These are phyloP conservation scores for Leishmania turanica DNA, from an alignment of 208 protist genomes.

Conservation along the genomic window DNA sequence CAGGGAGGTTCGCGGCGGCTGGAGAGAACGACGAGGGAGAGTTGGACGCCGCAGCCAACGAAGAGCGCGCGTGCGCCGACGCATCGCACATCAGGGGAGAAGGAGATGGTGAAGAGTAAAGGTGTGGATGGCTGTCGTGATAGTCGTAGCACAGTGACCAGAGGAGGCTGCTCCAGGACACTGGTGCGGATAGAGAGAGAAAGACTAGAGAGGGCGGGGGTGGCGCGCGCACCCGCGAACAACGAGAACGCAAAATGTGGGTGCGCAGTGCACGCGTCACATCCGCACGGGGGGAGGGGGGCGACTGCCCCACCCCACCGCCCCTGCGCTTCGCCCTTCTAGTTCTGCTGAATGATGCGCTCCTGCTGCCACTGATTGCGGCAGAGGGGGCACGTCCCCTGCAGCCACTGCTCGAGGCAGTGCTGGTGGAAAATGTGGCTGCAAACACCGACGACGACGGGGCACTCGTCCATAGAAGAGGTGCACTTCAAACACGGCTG, in stretches of 20 bases:
- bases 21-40: not conserved
- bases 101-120: not conserved
- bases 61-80: not conserved
- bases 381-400: slow-evolving; percentile 33
- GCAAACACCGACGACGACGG: slow-evolving; percentile 40
- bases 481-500: slow-evolving; percentile 34
- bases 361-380: slow-evolving; percentile 22
- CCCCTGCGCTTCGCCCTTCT: not conserved
- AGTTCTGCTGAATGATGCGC: not conserved
- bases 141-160: not conserved
- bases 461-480: slow-evolving; percentile 25
- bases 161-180: not conserved
- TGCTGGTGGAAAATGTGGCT: slow-evolving; percentile 54
- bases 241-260: not conserved
- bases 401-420: slow-evolving; percentile 49
- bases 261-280: not conserved
- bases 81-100: not conserved
- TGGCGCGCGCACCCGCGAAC: not conserved
- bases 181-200: not conserved
- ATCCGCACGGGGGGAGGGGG: not conserved
- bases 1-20: not conserved
- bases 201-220: not conserved
- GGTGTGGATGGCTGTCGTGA: not conserved
- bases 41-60: not conserved
- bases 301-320: no score